Evolutionary conservation across 805 yeast species (phyloP), one percentile per base, ranked within the genome.

Genomic region (Huiozyma naganishii): DNA sequence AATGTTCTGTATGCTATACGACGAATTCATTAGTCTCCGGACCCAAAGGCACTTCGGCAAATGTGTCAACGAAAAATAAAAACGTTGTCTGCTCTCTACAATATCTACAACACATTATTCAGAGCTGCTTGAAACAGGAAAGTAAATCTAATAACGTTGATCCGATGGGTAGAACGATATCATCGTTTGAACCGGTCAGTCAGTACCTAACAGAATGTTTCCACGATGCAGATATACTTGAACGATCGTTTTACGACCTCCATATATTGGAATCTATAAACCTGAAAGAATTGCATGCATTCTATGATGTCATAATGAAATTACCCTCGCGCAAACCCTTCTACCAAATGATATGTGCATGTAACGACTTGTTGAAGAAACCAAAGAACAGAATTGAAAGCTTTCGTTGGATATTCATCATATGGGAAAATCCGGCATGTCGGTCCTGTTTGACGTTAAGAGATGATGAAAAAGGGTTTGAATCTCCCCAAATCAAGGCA

Each of bases 371-470:
- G 2, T 60, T 86, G 23, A 76, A 72, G 45, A 68, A 78, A 28
- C 78, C 79, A 1, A 55, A 39, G 6, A 30, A 27, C 29, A 39
- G 38, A 2, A 17, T 41, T 0, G 37, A 37, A 1, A 67, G 74
- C 17, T 58, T 79, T 29, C 58, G 67, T 37, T 83, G 86, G 81
- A 52, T 85, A 1, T 61, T 85, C 12, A 75, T 85, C 3, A 62
- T 85, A 9, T 60, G 82, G 41, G 89, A 83, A 46, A 75, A 80
- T 29, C 95, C 95, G 0, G 67, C 73, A 5, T 59, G 84, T 6
- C 62, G 71, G 6, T 64, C 69, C 23, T 72, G 80, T 7, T 62
- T 77, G 12, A 43, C 37, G 4, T 59, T 69, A 38, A 61, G 48
- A 42, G 53, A 42, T 9, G 54, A 37, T 29, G 54, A 38, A 32